Base-by-base conservation (phyloP, 192 early-diverging fungal genomes). In the Mycoemilia scoparia region DNA sequence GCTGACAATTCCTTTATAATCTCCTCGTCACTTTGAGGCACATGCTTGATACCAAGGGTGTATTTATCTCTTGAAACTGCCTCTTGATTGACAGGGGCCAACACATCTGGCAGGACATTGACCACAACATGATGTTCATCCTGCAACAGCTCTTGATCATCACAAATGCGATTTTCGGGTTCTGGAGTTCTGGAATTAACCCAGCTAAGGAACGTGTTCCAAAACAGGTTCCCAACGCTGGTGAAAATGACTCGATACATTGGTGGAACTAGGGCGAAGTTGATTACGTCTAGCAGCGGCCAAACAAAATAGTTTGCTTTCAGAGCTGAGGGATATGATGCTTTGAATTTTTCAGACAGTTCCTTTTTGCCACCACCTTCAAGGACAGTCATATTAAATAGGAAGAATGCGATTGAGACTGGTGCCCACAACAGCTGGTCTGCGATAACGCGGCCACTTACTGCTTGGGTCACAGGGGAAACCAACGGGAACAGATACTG, bases 201-300 rank as follows among this genome's bases (percentile, higher is more conserved):
- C 65, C 70, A 76, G 49, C 80, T 84, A 5, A 84, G 59, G 37
- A 79, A 84, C 16, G 69, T 56, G 43, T 78, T 77, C 80, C 80
- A 84, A 26, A 76, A 61, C 24, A 84, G 57, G 13, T 77, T 76
- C 37, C 76, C 57, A 31, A 61, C 60, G 46, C 77, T 79, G 22
- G 73, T 70, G 51, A 84, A 77, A 0, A 77, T 77, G n/a, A 84
- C 54, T 6, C 77, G 64, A 39, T 71, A 76, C 13, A 60, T 55
- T 14, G 80, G 54, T 14, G 80, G 80, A 34, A 78, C 58, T 49
- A 76, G 77, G 28, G 67, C 66, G 52, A 84, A 84, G 45, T 84
- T 84, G 21, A 84, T 42, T 3, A 68, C 41, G 41, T 84, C 77
- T 11, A 79, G 68, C 11, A 76, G 48, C 12, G 80, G 80, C 68